These are phyloP conservation scores for Stenocarpella maydis DNA, from an alignment of 2,329 filamentous ascomycete genomes.

Conservation along the genomic window DNA sequence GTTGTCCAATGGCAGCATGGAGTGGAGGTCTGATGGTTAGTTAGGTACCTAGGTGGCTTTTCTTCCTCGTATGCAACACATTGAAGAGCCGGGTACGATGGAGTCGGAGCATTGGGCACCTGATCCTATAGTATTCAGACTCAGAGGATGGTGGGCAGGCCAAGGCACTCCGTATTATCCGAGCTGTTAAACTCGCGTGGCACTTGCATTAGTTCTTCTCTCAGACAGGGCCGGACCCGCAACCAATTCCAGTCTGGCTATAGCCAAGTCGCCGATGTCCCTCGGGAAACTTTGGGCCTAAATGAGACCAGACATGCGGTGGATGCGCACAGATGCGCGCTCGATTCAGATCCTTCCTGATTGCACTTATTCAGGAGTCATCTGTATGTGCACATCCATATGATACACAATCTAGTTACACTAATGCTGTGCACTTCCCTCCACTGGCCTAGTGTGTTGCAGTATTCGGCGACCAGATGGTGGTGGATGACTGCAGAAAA, in stretches of 20 bases:
- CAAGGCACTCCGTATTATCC: conserved; percentile 3
- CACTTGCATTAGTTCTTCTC: not conserved
- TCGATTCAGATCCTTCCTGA: conserved; percentile 12
- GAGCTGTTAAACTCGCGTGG: conserved; percentile 19
- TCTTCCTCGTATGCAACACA: not conserved
- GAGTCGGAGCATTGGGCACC: conserved; percentile 18
- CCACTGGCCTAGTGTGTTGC: not conserved
- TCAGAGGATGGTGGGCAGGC: not conserved
- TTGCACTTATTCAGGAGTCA: not conserved
- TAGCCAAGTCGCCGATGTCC: too few species aligned
- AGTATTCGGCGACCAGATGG: not conserved
- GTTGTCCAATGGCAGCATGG: not conserved
- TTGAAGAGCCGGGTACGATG: not conserved
- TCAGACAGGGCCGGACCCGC: not conserved
- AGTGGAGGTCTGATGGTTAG: not conserved
- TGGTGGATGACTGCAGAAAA: not conserved
- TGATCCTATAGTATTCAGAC: conserved; percentile 1
- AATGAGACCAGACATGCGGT: conserved; percentile 13
- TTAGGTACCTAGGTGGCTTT: too few species aligned
- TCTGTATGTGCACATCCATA: not conserved
- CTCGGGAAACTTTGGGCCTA: too few species aligned
- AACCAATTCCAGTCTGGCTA: too few species aligned
- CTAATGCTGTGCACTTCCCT: not conserved
- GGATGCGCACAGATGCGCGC: conserved; percentile 16
- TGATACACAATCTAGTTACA: conserved; percentile 5